Evolutionary conservation across 768 basidiomycete genomes (phyloP).

Genomic region (Lactarius sp.): DNA sequence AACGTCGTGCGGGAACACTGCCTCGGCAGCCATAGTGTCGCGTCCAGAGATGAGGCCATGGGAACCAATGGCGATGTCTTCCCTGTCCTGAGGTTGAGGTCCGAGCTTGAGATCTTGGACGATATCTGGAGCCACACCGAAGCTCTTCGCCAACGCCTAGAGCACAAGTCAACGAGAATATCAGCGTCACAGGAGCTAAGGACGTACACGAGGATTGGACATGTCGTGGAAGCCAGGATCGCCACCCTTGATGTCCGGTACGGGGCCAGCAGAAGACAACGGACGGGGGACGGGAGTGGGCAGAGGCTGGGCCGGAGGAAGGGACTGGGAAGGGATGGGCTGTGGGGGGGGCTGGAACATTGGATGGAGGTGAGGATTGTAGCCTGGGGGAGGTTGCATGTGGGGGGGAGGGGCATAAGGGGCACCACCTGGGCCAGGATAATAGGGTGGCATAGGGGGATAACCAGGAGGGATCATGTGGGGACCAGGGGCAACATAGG

Average conservation of each 20-base stretch:
- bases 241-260: conserved; percentile 54
- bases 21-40: conserved; percentile 53
- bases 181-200: background rate
- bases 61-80: conserved; percentile 76
- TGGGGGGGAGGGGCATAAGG: conserved; percentile 41
- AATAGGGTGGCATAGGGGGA: conserved; percentile 43
- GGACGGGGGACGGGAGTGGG: conserved; percentile 27
- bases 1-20: conserved; percentile 54
- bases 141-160: conserved; percentile 68
- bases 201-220: conserved; percentile 56
- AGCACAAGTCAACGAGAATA: conserved; percentile 20
- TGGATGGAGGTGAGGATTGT: conserved; percentile 56
- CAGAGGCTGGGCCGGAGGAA: conserved; percentile 35
- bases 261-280: conserved; percentile 29
- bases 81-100: conserved; percentile 46
- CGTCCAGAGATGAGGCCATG: conserved; percentile 65
- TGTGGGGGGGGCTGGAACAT: conserved; percentile 50
- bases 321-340: conserved; percentile 35
- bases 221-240: conserved; percentile 80
- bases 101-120: conserved; percentile 58
- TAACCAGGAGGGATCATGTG: conserved; percentile 44
- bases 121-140: conserved; percentile 71
- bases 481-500: conserved; percentile 35
- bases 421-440: conserved; percentile 35
- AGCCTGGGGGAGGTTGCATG: conserved; percentile 39